These are phyloP conservation scores for Saccharomyces pastorianus DNA, from an alignment of 1,139 yeast genomes.

Conservation along the genomic window DNA sequence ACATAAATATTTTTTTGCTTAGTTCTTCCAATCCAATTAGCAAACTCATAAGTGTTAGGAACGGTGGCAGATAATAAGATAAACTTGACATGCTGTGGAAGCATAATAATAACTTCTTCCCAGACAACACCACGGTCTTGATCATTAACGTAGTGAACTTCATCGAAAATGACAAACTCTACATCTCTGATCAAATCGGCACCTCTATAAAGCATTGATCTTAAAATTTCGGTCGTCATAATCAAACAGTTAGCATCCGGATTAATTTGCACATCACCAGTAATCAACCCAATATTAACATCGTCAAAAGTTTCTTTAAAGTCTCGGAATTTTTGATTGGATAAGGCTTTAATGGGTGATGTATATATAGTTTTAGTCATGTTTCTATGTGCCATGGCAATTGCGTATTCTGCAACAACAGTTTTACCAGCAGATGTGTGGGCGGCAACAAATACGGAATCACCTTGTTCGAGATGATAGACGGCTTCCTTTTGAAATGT, in stretches of 20 bases:
- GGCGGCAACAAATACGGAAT: conserved; percentile 96
- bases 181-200: conserved; percentile 95
- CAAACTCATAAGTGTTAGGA: conserved; percentile 95
- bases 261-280: conserved; percentile 97
- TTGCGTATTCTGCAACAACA: conserved; percentile 89
- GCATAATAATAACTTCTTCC: conserved; percentile 96
- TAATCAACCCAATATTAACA: conserved; percentile 84
- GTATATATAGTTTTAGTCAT: conserved; percentile 91
- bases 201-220: conserved; percentile 94
- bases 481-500: conserved; percentile 96
- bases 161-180: conserved; percentile 94
- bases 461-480: conserved; percentile 92
- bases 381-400: conserved; percentile 83
- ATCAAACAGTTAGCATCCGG: conserved; percentile 95
- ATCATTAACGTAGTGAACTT: conserved; percentile 95
- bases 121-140: conserved; percentile 97
- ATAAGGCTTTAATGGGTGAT: conserved; percentile 85
- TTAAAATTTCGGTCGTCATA: conserved; percentile 93
- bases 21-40: conserved; percentile 97
- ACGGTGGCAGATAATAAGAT: conserved; percentile 90
- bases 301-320: conserved; percentile 72
- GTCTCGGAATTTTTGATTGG: conserved; percentile 92
- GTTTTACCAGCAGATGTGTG: conserved; percentile 94
- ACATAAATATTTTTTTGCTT: conserved; percentile 93
- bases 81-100: conserved; percentile 91